Evolutionary conservation across 2,329 filamentous ascomycete genomes (phyloP).

Genomic region (Corniculantispora saksenae): DNA sequence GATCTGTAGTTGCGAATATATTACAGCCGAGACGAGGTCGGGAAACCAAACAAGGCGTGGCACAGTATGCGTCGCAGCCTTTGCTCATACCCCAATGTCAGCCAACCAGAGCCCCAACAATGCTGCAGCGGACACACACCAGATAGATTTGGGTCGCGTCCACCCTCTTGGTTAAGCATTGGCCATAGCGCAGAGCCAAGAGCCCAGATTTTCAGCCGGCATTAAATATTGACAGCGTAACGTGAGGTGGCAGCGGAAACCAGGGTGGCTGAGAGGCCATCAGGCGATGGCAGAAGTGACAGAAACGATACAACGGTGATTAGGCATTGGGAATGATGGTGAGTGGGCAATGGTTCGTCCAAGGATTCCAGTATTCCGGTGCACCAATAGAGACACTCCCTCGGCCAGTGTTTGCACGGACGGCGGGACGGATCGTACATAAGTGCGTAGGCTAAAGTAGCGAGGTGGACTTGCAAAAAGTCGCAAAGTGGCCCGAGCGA

Average conservation of each 20-base stretch:
- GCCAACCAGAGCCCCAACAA: neutral
- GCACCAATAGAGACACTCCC: conserved; percentile 6
- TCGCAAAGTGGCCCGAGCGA: conserved; percentile 11
- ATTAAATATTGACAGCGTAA: neutral
- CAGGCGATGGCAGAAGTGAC: neutral
- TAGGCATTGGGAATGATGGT: neutral
- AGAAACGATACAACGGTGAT: neutral
- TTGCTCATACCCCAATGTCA: neutral
- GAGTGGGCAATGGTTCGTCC: conserved; percentile 4
- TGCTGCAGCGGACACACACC: neutral
- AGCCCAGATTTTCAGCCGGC: neutral
- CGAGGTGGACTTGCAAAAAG: conserved; percentile 2
- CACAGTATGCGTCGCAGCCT: neutral
- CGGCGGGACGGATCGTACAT: conserved; percentile 16
- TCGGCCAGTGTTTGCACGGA: neutral
- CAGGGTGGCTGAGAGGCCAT: neutral
- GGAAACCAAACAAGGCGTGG: neutral
- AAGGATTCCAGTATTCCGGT: neutral
- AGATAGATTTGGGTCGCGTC: conserved; percentile 11
- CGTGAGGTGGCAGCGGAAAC: neutral
- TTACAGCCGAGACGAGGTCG: neutral
- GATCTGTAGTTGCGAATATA: neutral
- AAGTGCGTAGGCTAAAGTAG: neutral
- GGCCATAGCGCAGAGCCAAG: neutral
- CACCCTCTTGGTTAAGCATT: neutral